Evolutionary conservation across 1,284 basidiomycete genomes (phyloP).

Genomic region (Lentinula novae-zelandiae): DNA sequence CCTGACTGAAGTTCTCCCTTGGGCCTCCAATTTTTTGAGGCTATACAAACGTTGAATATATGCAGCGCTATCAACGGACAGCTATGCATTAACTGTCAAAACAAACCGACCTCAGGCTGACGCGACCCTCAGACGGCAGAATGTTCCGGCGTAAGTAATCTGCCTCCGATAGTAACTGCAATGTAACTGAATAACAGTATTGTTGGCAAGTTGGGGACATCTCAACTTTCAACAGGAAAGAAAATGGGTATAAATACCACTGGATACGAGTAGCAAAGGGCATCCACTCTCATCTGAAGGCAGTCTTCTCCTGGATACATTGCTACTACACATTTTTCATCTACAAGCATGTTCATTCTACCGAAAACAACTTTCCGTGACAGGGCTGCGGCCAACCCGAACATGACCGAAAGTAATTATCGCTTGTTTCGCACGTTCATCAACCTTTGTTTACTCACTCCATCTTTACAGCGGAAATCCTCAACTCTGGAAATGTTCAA

Average conservation of each 20-base stretch:
- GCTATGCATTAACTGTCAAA: neutral
- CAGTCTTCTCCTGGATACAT: neutral
- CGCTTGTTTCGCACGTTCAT: neutral
- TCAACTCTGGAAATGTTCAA: conserved; percentile 1
- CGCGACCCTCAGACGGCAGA: neutral
- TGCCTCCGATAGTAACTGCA: neutral
- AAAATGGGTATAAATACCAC: neutral
- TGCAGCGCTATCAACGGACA: neutral
- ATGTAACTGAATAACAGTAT: neutral
- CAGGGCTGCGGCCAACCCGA: neutral
- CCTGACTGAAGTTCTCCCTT: no score
- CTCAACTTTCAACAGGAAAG: neutral
- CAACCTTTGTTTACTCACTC: neutral
- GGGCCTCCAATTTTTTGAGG: neutral
- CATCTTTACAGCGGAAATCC: neutral
- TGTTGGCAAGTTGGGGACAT: neutral
- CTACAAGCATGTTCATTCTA: neutral
- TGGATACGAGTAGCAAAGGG: neutral
- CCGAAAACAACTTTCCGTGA: neutral
- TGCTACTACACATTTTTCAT: neutral
- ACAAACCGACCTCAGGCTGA: neutral
- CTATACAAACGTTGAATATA: neutral
- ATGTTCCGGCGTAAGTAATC: neutral
- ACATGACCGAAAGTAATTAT: conserved; percentile 1
- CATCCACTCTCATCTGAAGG: neutral